A percentile compares a stretch with the other conserved stretches of the same genome.
Conservation (phyloP, 75 land plant species). For the Picea sitchensis region DNA sequence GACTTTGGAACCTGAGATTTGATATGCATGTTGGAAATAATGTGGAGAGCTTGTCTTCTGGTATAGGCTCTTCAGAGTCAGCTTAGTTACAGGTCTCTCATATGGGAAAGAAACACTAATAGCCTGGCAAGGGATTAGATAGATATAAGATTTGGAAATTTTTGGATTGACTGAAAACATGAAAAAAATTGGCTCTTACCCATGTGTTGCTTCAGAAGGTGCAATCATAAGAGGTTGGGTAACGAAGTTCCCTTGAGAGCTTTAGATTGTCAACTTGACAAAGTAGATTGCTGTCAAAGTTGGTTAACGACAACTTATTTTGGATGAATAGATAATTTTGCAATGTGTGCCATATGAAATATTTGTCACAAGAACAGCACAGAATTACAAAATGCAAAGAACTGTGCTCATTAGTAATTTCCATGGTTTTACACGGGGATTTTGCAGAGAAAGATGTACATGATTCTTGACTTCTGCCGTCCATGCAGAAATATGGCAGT, state of each 20-base stretch:
- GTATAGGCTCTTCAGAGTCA: slow-evolving; percentile 9
- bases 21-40: slow-evolving; percentile 13
- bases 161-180: slow-evolving; percentile 7
- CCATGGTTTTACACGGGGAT: neutral
- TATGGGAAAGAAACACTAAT: no score
- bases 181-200: slow-evolving; percentile 5
- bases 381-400: neutral
- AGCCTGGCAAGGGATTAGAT: slow-evolving; percentile 4
- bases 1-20: slow-evolving; percentile 5
- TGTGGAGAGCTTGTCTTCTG: slow-evolving; percentile 7
- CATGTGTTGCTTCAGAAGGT: slow-evolving; percentile 10
- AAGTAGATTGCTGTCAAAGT: slow-evolving; percentile 7
- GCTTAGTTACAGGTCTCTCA: neutral
- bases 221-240: slow-evolving; percentile 11
- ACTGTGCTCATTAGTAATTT: slow-evolving; percentile 9
- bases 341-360: slow-evolving; percentile 2
- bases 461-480: slow-evolving; percentile 3
- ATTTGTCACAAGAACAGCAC: slow-evolving; percentile 2
- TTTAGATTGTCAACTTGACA: slow-evolving; percentile 11
- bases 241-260: slow-evolving; percentile 8
- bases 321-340: slow-evolving; percentile 7
- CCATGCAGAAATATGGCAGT: neutral
- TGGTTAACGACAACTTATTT: neutral
- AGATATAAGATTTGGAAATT: slow-evolving; percentile 2
- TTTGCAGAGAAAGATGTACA: slow-evolving; percentile 9